phyloP scores from a whole-genome alignment of 805 yeast species.

The Priceomyces melissophilus region DNA sequence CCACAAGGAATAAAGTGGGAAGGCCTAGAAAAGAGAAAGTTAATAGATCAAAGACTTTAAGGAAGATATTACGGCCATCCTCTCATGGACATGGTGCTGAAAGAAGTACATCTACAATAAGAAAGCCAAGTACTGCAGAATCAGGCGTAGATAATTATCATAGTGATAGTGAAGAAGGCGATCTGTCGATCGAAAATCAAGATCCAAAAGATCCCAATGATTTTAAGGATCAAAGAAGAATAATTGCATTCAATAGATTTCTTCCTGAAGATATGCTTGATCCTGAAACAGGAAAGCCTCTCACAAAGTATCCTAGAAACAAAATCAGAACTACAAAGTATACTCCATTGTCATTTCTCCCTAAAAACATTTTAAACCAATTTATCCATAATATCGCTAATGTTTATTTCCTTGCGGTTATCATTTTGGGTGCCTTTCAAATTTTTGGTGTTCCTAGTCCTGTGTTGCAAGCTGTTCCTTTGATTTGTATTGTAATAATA shows the following conservation, averaged over 20 bases:
- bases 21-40: slow-evolving; percentile 48
- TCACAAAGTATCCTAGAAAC: slow-evolving; percentile 70
- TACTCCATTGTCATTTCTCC: slow-evolving; percentile 84
- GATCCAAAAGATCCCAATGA: slow-evolving; percentile 26
- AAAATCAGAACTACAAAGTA: slow-evolving; percentile 94
- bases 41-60: slow-evolving; percentile 58
- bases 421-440: slow-evolving; percentile 73
- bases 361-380: slow-evolving; percentile 77
- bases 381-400: slow-evolving; percentile 83
- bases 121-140: slow-evolving; percentile 18
- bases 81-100: slow-evolving; percentile 6
- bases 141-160: slow-evolving; percentile 28
- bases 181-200: slow-evolving; percentile 20
- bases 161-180: slow-evolving; percentile 26
- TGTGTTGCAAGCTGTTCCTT: slow-evolving; percentile 69
- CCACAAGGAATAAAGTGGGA: slow-evolving; percentile 74
- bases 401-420: slow-evolving; percentile 74
- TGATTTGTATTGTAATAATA: slow-evolving; percentile 69
- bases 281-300: slow-evolving; percentile 57
- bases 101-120: slow-evolving; percentile 13
- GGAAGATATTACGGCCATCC: slow-evolving; percentile 37
- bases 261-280: slow-evolving; percentile 59
- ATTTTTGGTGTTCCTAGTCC: slow-evolving; percentile 83
- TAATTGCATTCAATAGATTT: slow-evolving; percentile 55
- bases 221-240: slow-evolving; percentile 33